A percentile compares a stretch with the other conserved stretches of the same genome.
Conservation (phyloP, 2,329 filamentous ascomycete genomes). For the Acrodontium crateriforme region DNA sequence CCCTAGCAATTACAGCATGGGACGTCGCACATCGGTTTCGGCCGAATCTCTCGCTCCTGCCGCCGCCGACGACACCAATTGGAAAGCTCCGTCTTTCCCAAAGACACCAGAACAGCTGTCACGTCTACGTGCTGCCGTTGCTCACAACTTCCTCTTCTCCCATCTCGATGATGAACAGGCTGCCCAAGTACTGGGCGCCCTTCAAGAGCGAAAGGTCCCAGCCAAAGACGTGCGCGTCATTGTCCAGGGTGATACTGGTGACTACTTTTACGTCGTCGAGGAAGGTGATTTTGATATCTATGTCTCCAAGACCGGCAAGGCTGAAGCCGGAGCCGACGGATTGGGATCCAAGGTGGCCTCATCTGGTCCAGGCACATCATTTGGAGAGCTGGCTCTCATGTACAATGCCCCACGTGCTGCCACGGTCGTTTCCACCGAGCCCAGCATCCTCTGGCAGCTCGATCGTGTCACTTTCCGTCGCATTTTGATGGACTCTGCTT, state of each 20-base stretch:
- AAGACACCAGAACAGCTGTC: slow-evolving; percentile 71
- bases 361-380: slow-evolving; percentile 80
- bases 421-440: slow-evolving; percentile 73
- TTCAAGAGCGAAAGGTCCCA: slow-evolving; percentile 90
- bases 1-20: slow-evolving; percentile 87
- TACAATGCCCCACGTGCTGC: slow-evolving; percentile 95
- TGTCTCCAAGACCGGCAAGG: slow-evolving; percentile 62
- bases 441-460: slow-evolving; percentile 81
- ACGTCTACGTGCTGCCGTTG: slow-evolving; percentile 68
- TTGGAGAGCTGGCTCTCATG: slow-evolving; percentile 95
- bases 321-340: slow-evolving; percentile 69
- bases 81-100: slow-evolving; percentile 71
- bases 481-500: slow-evolving; percentile 96
- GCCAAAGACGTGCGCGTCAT: slow-evolving; percentile 87
- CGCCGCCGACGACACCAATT: slow-evolving; percentile 71
- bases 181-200: slow-evolving; percentile 69
- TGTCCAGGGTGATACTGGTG: slow-evolving; percentile 84
- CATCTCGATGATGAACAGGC: slow-evolving; percentile 91
- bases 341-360: slow-evolving; percentile 70
- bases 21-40: slow-evolving; percentile 86
- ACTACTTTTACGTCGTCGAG: slow-evolving; percentile 97
- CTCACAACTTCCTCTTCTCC: slow-evolving; percentile 84
- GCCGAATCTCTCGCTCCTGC: slow-evolving; percentile 91
- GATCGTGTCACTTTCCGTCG: slow-evolving; percentile 94
- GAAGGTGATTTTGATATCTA: slow-evolving; percentile 82